A percentile compares a stretch with the other conserved stretches of the same genome.
phyloP scores from a whole-genome alignment of 2,329 filamentous ascomycete species.

The Chrysoporthe deuterocubensis region DNA sequence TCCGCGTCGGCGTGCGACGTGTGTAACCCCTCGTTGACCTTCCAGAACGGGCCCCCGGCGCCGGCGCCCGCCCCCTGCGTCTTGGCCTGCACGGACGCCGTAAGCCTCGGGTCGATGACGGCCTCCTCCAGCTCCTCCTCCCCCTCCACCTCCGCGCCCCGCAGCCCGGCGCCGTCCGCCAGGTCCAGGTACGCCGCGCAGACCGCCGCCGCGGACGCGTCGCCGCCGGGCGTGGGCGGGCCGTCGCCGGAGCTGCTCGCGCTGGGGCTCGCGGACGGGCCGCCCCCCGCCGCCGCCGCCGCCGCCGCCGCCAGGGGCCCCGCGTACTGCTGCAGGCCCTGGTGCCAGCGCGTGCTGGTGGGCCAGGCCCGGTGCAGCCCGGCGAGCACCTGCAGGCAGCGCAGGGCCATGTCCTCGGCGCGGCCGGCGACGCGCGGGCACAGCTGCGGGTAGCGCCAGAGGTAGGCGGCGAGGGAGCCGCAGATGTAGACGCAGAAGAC shows the following conservation, averaged over 20 bases:
- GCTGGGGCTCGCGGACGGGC: conserved; percentile 15
- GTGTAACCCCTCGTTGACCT: conserved; percentile 3
- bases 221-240: conserved; percentile 18
- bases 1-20: conserved; percentile 17
- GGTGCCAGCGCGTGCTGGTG: conserved; percentile 32
- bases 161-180: neutral
- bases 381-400: conserved; percentile 30
- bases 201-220: neutral
- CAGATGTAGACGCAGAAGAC: conserved; percentile 47
- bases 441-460: conserved; percentile 38
- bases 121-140: conserved; percentile 5
- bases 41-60: conserved; percentile 17
- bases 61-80: neutral
- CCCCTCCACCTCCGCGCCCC: neutral
- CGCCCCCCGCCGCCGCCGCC: neutral
- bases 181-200: neutral
- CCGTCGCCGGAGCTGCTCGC: conserved; percentile 17
- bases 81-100: neutral
- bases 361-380: conserved; percentile 33
- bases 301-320: conserved; percentile 18
- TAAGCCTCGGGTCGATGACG: conserved; percentile 25
- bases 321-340: conserved; percentile 31
- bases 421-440: conserved; percentile 33
- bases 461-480: conserved; percentile 41
- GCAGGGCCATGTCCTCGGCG: conserved; percentile 35